Percentiles rank a stretch among this genome's conserved stretches.
Evolutionary conservation across 2,329 filamentous ascomycete species (phyloP).

Genomic region (Fusarium denticulatum): DNA sequence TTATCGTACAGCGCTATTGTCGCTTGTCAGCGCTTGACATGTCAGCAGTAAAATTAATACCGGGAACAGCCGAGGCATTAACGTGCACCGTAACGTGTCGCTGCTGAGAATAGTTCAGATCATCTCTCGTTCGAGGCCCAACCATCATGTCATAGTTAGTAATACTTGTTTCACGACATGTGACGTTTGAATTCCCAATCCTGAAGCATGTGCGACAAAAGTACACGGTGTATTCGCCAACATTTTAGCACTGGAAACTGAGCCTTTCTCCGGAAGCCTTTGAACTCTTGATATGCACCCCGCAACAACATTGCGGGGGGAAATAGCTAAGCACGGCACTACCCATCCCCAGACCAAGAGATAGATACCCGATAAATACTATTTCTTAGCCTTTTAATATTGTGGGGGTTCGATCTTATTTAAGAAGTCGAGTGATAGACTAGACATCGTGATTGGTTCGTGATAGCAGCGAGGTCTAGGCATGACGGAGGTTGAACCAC

Average conservation of each 20-base stretch:
- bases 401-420: neutral
- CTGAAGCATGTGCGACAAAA: neutral
- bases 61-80: conserved; percentile 7
- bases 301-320: neutral
- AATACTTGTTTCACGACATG: neutral
- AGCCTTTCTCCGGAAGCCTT: rapidly evolving
- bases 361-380: neutral
- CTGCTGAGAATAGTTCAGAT: neutral
- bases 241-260: neutral
- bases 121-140: neutral
- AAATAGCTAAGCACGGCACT: neutral
- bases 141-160: neutral
- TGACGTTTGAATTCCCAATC: neutral
- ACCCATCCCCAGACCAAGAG: neutral
- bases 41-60: neutral
- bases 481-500: neutral
- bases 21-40: neutral
- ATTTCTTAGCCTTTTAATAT: neutral
- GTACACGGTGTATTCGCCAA: rapidly evolving
- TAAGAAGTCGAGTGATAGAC: neutral
- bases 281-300: neutral
- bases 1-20: neutral
- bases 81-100: neutral
- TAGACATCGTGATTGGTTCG: conserved; percentile 2
- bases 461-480: neutral